Conservation (phyloP, 1,284 basidiomycete species). For the Laetiporus sulphureus region DNA sequence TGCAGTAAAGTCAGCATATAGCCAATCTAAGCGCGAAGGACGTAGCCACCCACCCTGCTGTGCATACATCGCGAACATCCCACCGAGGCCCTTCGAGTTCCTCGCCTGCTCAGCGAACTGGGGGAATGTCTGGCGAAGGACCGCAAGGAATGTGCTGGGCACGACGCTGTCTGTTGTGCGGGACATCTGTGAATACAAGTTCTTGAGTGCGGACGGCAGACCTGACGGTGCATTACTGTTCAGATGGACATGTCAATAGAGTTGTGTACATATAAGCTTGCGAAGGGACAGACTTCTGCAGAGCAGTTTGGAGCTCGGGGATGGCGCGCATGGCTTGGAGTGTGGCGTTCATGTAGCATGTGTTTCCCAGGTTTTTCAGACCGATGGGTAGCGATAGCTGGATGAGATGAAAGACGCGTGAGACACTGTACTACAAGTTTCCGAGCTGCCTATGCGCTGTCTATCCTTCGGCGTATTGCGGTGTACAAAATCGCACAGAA, state of each 20-base stretch:
- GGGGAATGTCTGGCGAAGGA: conserved; percentile 77
- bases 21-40: background rate
- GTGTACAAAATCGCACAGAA: too few species aligned
- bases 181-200: conserved; percentile 69
- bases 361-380: conserved; percentile 76
- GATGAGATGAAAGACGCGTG: background rate
- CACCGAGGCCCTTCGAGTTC: conserved; percentile 33
- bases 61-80: conserved; percentile 50
- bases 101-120: conserved; percentile 81
- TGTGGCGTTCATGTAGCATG: conserved; percentile 95
- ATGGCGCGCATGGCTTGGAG: conserved; percentile 89
- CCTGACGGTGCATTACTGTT: conserved; percentile 18
- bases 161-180: conserved; percentile 75
- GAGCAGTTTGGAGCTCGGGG: conserved; percentile 76
- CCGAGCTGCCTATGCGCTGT: too few species aligned
- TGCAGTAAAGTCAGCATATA: conserved; percentile 21
- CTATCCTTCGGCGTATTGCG: too few species aligned
- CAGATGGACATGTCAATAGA: background rate
- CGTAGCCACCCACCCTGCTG: conserved; percentile 67
- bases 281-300: conserved; percentile 42
- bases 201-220: conserved; percentile 57
- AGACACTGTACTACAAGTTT: too few species aligned
- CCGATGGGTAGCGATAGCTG: conserved; percentile 66
- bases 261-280: background rate
- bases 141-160: conserved; percentile 66